phyloP scores from a whole-genome alignment of 352 stramenopile species.

The Pilasporangium apinafurcum region DNA sequence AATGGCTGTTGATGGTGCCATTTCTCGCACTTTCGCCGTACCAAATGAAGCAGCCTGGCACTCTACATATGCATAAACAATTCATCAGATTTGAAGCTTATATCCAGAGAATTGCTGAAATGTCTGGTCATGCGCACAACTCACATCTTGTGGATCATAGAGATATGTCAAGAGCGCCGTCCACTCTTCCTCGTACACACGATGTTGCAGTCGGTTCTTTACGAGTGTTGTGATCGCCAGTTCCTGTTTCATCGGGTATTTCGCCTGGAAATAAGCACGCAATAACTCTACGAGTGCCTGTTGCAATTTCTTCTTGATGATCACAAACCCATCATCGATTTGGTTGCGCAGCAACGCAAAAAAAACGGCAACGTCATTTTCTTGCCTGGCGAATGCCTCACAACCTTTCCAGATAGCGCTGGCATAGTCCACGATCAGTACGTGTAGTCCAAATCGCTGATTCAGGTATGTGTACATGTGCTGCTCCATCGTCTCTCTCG shows the following conservation, averaged over 20 bases:
- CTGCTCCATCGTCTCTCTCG: slow-evolving; percentile 83
- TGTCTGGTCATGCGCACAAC: no score
- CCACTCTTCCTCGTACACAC: slow-evolving; percentile 64
- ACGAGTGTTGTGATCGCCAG: slow-evolving; percentile 39
- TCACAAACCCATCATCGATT: slow-evolving; percentile 75
- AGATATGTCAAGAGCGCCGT: slow-evolving; percentile 67
- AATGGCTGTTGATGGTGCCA: slow-evolving; percentile 11
- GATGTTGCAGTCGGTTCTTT: slow-evolving; percentile 22
- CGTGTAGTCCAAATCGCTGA: slow-evolving; percentile 74
- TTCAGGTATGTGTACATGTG: slow-evolving; percentile 88
- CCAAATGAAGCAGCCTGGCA: slow-evolving; percentile 31
- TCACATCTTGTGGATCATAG: slow-evolving; percentile 65
- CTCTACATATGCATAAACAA: slow-evolving; percentile 36
- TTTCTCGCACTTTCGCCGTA: slow-evolving; percentile 32
- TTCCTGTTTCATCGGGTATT: slow-evolving; percentile 60
- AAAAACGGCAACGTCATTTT: slow-evolving; percentile 81
- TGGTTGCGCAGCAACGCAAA: slow-evolving; percentile 68
- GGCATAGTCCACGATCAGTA: slow-evolving; percentile 74
- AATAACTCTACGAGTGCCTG: slow-evolving; percentile 67
- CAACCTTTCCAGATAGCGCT: slow-evolving; percentile 76
- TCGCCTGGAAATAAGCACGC: slow-evolving; percentile 63
- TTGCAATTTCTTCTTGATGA: slow-evolving; percentile 72
- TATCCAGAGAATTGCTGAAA: no score
- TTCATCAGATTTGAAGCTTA: no score
- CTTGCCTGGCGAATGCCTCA: slow-evolving; percentile 28